Evolutionary conservation across 495 filamentous ascomycete species (phyloP).

Genomic region (Evernia prunastri): DNA sequence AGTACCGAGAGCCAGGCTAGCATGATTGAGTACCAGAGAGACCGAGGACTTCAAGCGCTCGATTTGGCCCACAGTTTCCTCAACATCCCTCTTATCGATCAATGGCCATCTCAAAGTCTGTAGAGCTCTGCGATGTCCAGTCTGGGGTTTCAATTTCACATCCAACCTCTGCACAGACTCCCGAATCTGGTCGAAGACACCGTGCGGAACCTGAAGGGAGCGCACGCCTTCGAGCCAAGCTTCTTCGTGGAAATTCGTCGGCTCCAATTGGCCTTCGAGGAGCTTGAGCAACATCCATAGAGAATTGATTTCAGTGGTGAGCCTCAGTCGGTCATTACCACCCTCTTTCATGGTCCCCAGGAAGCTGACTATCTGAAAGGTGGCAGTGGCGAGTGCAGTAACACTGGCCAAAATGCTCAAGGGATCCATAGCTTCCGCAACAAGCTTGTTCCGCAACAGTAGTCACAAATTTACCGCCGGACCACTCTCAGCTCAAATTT

Average conservation of each 20-base stretch:
- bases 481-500: no score
- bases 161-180: slow-evolving; percentile 8
- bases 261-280: slow-evolving; percentile 17
- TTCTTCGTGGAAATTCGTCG: slow-evolving; percentile 13
- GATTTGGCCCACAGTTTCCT: slow-evolving; percentile 10
- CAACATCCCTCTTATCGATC: slow-evolving; percentile 19
- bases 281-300: slow-evolving; percentile 23
- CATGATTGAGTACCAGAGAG: slow-evolving; percentile 16
- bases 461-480: no score
- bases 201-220: slow-evolving; percentile 13
- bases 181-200: slow-evolving; percentile 20
- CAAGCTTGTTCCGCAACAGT: neutral
- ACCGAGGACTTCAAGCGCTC: slow-evolving; percentile 21
- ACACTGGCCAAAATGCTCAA: slow-evolving; percentile 16
- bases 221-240: slow-evolving; percentile 20
- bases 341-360: slow-evolving; percentile 21
- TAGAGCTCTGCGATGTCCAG: slow-evolving; percentile 18
- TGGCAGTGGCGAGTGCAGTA: slow-evolving; percentile 11
- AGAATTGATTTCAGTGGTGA: slow-evolving; percentile 22
- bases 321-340: slow-evolving; percentile 19
- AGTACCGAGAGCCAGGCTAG: slow-evolving; percentile 17
- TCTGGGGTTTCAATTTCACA: slow-evolving; percentile 17
- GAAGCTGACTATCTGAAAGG: slow-evolving; percentile 20
- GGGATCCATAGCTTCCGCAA: slow-evolving; percentile 5
- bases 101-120: slow-evolving; percentile 23